These are phyloP conservation scores for Yamadazyma takamatsuzukensis DNA, from an alignment of 805 yeast genomes.

Conservation along the genomic window DNA sequence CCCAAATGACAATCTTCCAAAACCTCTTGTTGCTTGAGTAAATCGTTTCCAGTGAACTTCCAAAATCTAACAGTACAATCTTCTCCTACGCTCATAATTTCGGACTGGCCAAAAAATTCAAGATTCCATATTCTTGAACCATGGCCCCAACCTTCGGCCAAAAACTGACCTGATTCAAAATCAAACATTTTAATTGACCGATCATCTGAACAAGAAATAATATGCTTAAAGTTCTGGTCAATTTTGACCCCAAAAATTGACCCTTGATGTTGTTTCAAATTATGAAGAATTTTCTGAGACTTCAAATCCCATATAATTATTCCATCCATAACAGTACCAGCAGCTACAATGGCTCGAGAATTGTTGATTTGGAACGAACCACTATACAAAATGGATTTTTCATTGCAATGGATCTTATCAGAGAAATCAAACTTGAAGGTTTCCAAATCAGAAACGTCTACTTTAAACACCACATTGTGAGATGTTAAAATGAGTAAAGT, in stretches of 20 bases:
- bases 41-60: conserved; percentile 39
- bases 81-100: conserved; percentile 70
- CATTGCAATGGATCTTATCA: conserved; percentile 46
- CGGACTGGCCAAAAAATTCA: conserved; percentile 43
- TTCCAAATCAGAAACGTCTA: conserved; percentile 26
- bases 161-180: conserved; percentile 48
- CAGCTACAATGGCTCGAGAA: conserved; percentile 52
- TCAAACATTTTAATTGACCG: conserved; percentile 81
- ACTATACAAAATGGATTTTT: conserved; percentile 82
- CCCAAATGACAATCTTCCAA: conserved; percentile 72
- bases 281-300: conserved; percentile 42
- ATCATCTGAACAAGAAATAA: conserved; percentile 90
- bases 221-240: conserved; percentile 49
- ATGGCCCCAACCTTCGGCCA: conserved; percentile 95
- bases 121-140: conserved; percentile 90
- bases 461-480: conserved; percentile 59
- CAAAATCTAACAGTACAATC: conserved; percentile 84
- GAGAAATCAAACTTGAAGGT: conserved; percentile 17
- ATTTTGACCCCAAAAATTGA: conserved; percentile 80
- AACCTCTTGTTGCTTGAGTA: conserved; percentile 41
- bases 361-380: conserved; percentile 61
- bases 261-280: conserved; percentile 79
- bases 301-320: conserved; percentile 71
- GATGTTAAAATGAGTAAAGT: conserved; percentile 61
- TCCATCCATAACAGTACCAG: conserved; percentile 94